These are phyloP conservation scores for Sarocladiaceae sp. DNA, from an alignment of 2,329 filamentous ascomycete species.

Conservation along the genomic window DNA sequence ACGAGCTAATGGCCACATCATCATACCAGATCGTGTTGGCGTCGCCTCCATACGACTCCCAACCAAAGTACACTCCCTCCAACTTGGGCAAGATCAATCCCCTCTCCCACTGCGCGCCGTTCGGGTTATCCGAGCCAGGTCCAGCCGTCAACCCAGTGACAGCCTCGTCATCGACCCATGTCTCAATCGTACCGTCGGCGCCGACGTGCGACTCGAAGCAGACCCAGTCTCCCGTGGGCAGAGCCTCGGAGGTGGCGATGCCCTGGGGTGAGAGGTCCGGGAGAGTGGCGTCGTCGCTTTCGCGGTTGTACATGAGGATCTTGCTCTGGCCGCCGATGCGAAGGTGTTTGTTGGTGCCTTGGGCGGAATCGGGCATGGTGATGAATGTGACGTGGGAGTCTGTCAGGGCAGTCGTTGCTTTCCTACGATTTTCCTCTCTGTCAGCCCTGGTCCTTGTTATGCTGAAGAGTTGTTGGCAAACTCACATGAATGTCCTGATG, in stretches of 20 bases:
- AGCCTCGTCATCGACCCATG: constrained; percentile 49
- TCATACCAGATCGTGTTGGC: constrained; percentile 59
- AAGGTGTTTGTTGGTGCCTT: constrained; percentile 51
- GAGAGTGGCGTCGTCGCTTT: constrained; percentile 55
- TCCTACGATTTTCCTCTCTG: too few relatives aligned
- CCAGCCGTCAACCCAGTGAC: constrained; percentile 45
- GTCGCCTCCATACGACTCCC: constrained; percentile 57
- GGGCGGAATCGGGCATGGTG: constrained; percentile 54
- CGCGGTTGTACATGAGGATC: constrained; percentile 60
- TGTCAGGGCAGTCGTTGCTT: constrained; percentile 50
- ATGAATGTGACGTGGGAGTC: constrained; percentile 56
- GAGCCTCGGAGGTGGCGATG: constrained; percentile 44
- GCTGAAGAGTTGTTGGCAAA: too few relatives aligned
- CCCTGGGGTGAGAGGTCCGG: constrained; percentile 54
- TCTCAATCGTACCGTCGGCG: constrained; percentile 51
- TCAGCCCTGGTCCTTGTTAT: too few relatives aligned
- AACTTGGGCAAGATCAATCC: constrained; percentile 44
- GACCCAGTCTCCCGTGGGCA: constrained; percentile 45
- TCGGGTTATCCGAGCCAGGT: constrained; percentile 39
- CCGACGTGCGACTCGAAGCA: constrained; percentile 58
- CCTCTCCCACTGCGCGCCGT: constrained; percentile 47
- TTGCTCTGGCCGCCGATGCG: constrained; percentile 55
- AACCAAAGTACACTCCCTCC: constrained; percentile 53
- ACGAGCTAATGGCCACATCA: constrained; percentile 40
- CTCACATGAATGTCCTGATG: constrained; percentile 50